Conservation (phyloP, 805 yeast species). For the Wickerhamiella bombiphila region DNA sequence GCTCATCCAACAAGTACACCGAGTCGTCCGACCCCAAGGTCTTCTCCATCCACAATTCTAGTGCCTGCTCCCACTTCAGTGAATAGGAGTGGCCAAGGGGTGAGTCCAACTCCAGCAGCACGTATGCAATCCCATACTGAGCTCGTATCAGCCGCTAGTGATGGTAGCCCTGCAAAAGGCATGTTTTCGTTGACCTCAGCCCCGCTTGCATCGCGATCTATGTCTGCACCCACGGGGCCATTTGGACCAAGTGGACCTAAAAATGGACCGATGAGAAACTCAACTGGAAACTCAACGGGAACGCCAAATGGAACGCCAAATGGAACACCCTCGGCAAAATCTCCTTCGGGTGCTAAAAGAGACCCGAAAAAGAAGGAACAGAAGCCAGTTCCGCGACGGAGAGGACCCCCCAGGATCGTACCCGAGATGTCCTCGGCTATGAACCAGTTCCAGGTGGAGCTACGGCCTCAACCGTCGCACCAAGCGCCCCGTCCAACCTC, state of each 20-base stretch:
- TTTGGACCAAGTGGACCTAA: too few relatives aligned
- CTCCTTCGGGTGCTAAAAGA: neutral
- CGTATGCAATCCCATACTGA: slow-evolving; percentile 17
- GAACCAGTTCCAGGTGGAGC: slow-evolving; percentile 21
- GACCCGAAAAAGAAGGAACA: slow-evolving; percentile 1
- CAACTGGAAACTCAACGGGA: too few relatives aligned
- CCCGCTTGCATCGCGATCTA: neutral
- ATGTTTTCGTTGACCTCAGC: slow-evolving; percentile 15
- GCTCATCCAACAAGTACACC: slow-evolving; percentile 1
- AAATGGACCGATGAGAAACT: too few relatives aligned
- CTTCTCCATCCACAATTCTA: slow-evolving; percentile 16
- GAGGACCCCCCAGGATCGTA: slow-evolving; percentile 13
- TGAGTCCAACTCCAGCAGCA: slow-evolving; percentile 21
- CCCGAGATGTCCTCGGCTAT: slow-evolving; percentile 22
- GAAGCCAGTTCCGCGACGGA: slow-evolving; percentile 2
- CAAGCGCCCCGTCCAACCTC: neutral
- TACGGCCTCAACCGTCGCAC: slow-evolving; percentile 10
- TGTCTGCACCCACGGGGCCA: slow-evolving; percentile 2
- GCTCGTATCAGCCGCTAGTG: slow-evolving; percentile 21
- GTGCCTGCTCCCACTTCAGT: slow-evolving; percentile 5
- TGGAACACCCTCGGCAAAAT: neutral
- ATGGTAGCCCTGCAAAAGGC: slow-evolving; percentile 23
- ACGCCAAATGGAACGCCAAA: neutral
- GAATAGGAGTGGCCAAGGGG: neutral
- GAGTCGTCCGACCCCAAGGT: slow-evolving; percentile 3